Percentiles rank a stretch among this genome's conserved stretches.
Evolutionary conservation across 2,329 filamentous ascomycete species (phyloP).

Genomic region (Colletotrichum lindemuthianum): DNA sequence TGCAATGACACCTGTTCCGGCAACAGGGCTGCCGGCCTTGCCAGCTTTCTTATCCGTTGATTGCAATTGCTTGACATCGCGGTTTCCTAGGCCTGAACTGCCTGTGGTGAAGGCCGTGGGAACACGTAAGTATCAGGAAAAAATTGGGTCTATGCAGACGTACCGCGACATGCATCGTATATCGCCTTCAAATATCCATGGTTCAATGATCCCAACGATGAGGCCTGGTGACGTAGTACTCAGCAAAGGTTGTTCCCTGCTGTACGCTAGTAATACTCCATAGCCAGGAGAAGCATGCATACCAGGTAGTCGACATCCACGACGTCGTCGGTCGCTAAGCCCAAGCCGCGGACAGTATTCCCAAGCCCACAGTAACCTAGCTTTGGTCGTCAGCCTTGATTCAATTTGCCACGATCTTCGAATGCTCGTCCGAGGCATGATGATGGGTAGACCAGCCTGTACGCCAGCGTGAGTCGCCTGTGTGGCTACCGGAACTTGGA

Average conservation of each 20-base stretch:
- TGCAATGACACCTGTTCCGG: conserved; percentile 19
- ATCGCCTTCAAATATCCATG: conserved; percentile 70
- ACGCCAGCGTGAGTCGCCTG: conserved; percentile 53
- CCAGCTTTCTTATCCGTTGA: conserved; percentile 42
- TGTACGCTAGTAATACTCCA: conserved; percentile 21
- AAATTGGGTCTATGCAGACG: conserved; percentile 30
- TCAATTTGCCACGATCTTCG: conserved; percentile 14
- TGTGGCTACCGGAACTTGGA: conserved; percentile 66
- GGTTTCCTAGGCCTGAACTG: conserved; percentile 58
- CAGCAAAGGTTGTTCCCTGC: conserved; percentile 36
- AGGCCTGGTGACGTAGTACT: conserved; percentile 61
- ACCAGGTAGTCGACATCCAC: conserved; percentile 80
- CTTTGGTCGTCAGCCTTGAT: conserved; percentile 36
- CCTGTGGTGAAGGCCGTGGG: conserved; percentile 39
- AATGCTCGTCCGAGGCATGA: conserved; percentile 25
- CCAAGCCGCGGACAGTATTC: conserved; percentile 70
- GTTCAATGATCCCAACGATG: conserved; percentile 83
- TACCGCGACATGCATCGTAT: conserved; percentile 66
- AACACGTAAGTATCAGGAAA: conserved; percentile 17
- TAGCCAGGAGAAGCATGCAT: conserved; percentile 43
- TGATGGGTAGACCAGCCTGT: conserved; percentile 46
- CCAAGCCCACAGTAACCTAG: conserved; percentile 80
- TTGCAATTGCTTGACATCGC: conserved; percentile 50
- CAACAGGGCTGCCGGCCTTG: conserved; percentile 8
- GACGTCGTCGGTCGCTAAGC: conserved; percentile 63